phyloP scores from a whole-genome alignment of 257 asterid genomes.

The Anisodus acutangulus region DNA sequence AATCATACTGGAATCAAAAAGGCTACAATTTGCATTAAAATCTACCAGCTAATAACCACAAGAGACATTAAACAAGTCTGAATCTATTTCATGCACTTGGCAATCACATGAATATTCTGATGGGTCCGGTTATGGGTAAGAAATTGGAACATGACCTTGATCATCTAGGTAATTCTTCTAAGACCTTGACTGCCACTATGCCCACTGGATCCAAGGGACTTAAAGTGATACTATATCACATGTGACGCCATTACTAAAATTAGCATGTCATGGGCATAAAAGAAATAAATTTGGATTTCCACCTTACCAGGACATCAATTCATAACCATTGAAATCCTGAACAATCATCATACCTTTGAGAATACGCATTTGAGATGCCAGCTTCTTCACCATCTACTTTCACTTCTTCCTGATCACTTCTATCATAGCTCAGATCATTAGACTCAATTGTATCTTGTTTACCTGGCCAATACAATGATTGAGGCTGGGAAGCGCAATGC shows the following conservation, averaged over 20 bases:
- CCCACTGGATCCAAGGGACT: neutral
- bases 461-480: constrained; percentile 49
- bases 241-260: neutral
- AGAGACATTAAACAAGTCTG: neutral
- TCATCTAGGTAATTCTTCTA: neutral
- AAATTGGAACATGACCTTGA: constrained; percentile 17
- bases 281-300: neutral
- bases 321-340: neutral
- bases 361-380: constrained; percentile 56
- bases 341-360: constrained; percentile 64
- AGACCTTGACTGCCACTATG: constrained; percentile 3
- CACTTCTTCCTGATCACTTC: constrained; percentile 52
- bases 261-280: neutral
- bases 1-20: no score
- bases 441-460: constrained; percentile 53
- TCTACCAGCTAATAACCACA: constrained; percentile 9
- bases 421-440: constrained; percentile 44
- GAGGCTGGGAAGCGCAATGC: constrained; percentile 53
- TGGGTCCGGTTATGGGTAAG: neutral
- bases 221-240: constrained; percentile 13
- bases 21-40: neutral
- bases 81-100: neutral
- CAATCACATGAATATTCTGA: neutral
- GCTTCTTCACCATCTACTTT: constrained; percentile 54
- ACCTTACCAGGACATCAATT: neutral